Evolutionary conservation across 2,329 filamentous ascomycete genomes (phyloP), one percentile per base, ranked within the genome.

Genomic region (Cytospora mali): DNA sequence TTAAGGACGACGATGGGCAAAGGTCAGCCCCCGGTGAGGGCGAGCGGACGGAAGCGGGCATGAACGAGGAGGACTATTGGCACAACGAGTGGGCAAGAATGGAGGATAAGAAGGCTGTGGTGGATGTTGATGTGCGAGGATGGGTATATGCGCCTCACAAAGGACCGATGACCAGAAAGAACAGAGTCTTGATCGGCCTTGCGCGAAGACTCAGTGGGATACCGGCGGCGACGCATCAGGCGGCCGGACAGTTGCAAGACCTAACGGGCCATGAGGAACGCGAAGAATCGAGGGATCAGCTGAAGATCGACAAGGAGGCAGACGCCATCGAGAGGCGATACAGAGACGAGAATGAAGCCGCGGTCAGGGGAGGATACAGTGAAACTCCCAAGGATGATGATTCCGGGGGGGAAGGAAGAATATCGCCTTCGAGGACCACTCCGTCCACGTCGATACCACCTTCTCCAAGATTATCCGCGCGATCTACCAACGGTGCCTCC

Each of bases 61-160:
- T 84, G 33, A 82, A 80, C 51, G 87, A 92, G 66, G 84, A 87
- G 51, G 88, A 92, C 46, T 93, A 90, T 73, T 94, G 90, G 88
- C 85, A 84, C 49, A 80, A 86, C 60, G 87, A 94, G 71, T 96
- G 91, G 90, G 87, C 93, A 62, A 84, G 84, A 65, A 84, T 89
- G 58, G 90, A 96, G 73, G 88, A 94, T 64, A 88, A 93, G 70
- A 90, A 90, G 73, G 92, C 93, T 0, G 81, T 97, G 4, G 91
- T 97, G 1, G 94, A 98, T 72, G 92, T 98, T 6, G 94, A 99
- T 73, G 92, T 99, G 27, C 85, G 94, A 68, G 95, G 95, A 16
- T 99, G 96, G 95, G 85, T 98, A 57, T 99, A 97, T 75, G 87
- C 88, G 46, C 94, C 94, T 21, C 91, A 94, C 70, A 84, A 83